Base-by-base conservation (phyloP, 768 basidiomycete genomes). In the Rubroboletus pulcherrimus region DNA sequence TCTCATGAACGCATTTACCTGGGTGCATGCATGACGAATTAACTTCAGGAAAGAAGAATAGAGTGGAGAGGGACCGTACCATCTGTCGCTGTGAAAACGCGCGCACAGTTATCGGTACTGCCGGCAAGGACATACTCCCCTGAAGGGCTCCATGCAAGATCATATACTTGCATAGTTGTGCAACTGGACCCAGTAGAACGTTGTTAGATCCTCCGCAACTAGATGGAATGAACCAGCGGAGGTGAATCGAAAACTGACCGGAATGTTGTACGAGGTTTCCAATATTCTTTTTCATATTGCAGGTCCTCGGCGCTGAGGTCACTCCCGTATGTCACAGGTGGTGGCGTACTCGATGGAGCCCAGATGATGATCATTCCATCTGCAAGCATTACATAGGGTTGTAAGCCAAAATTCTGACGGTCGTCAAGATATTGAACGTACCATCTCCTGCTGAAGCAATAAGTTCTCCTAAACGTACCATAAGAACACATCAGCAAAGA, bases 291-390 rank as follows among this genome's bases (percentile, higher is more conserved):
- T 72, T 97, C 96, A 60, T 87, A 84, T 66, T 88, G 87, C 30
- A 88, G 59, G 59, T 97, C 94, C 55, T 93, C 93, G 0, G 82
- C 72, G 49, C 74, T 81, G 44, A 87, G 74, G 66, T 93, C 92
- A 62, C 86, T 89, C n/a, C 93, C 93, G 68, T 92, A 96, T 14
- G 83, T 81, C 41, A 75, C 79, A 2, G 83, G 72, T 51, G 86
- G 85, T 0, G 92, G 87, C 33, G 80, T 83, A 24, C 85, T 81
- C 4, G 89, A 87, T 9, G 85, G 91, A 0, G 90, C 86, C 97
- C 97, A 99, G 15, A 99, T 84, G 47, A 98, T 91, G 57, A 99
- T 86, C 87, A 95, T 94, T 12, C 97, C 97, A 74, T 99, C 96
- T 97, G 31, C 12, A 40, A 45, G 37, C 19, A 49, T 49, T 5